Evolutionary conservation across 2,329 filamentous ascomycete species (phyloP).

Genomic region (Colletotrichum cuscutae): DNA sequence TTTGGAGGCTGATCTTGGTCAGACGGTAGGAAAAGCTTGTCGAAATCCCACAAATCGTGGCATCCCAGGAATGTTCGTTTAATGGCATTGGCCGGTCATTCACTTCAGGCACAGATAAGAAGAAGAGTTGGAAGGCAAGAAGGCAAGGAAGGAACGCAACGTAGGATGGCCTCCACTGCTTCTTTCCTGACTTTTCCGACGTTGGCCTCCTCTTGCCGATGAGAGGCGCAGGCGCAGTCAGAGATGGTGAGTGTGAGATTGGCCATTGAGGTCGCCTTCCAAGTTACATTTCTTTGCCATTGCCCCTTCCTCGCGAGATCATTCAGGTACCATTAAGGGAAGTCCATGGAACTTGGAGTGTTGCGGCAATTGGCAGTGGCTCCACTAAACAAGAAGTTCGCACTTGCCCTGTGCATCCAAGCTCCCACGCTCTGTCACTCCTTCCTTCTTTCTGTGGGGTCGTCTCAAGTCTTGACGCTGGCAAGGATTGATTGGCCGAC

Average conservation of each 20-base stretch:
- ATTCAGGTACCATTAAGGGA: neutral
- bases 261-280: neutral
- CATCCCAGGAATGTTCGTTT: neutral
- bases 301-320: neutral
- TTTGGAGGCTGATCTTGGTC: slow-evolving; percentile 30
- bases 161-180: no score
- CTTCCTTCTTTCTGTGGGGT: slow-evolving; percentile 4
- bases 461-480: slow-evolving; percentile 32
- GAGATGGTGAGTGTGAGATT: neutral
- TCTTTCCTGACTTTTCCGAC: neutral
- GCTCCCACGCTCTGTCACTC: neutral
- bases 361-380: slow-evolving; percentile 7
- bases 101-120: neutral
- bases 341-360: neutral
- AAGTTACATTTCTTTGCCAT: neutral
- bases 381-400: slow-evolving; percentile 31
- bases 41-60: slow-evolving; percentile 14
- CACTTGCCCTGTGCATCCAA: slow-evolving; percentile 27
- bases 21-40: slow-evolving; percentile 17
- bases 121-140: neutral
- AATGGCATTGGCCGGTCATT: neutral
- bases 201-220: slow-evolving; percentile 2
- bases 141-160: neutral
- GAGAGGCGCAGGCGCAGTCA: neutral
- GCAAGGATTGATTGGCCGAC: slow-evolving; percentile 24